These are phyloP conservation scores for Vitellaria paradoxa DNA, from an alignment of 179 eudicot genomes.

Conservation along the genomic window DNA sequence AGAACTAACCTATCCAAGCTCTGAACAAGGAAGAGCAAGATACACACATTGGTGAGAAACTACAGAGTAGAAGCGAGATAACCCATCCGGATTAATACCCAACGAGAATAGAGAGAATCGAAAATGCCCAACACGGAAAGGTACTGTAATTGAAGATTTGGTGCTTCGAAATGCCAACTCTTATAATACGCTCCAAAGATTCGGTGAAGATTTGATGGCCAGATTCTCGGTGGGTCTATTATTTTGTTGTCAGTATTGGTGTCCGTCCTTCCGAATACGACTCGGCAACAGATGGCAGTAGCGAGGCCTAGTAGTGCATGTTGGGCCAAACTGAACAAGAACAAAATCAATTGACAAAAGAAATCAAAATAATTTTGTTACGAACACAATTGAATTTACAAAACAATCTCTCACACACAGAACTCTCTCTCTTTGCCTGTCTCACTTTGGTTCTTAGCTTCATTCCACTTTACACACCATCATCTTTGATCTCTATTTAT, in stretches of 20 bases:
- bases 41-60: constrained; percentile 69
- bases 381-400: too few species aligned
- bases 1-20: constrained; percentile 73
- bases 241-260: constrained; percentile 21
- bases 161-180: constrained; percentile 61
- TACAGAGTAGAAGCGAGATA: constrained; percentile 86
- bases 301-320: constrained; percentile 51
- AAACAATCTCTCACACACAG: too few species aligned
- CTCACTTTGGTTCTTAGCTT: too few species aligned
- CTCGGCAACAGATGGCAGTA: constrained; percentile 66
- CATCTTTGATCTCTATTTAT: too few species aligned
- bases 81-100: constrained; percentile 72
- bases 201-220: constrained; percentile 27
- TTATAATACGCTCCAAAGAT: constrained; percentile 62
- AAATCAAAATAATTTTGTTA: too few species aligned
- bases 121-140: constrained; percentile 44
- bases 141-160: constrained; percentile 40
- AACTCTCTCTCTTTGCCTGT: too few species aligned
- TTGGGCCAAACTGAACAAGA: too few species aligned
- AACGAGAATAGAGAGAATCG: constrained; percentile 50
- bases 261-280: constrained; percentile 62
- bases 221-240: constrained; percentile 14
- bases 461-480: too few species aligned
- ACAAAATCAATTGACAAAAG: too few species aligned
- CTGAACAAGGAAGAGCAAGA: constrained; percentile 70